Evolutionary conservation across 306 rosid genomes (phyloP), one percentile per base, ranked within the genome.

Genomic region (Geum urbanum): DNA sequence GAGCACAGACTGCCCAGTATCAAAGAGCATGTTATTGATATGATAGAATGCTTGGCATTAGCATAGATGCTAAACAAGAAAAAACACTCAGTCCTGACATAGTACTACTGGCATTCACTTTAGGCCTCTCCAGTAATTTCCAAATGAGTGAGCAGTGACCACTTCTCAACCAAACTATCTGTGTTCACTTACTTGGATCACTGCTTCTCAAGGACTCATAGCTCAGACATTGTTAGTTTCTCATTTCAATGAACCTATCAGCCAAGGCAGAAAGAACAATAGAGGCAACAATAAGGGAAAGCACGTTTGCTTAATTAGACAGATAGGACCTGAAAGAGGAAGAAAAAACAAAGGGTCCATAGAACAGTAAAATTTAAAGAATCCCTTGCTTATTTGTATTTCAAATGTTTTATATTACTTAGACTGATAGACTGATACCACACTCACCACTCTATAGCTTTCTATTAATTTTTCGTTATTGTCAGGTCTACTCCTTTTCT

Each of bases 1-100:
- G 15, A 32, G 55, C 50, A 43, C 9, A 53, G 54, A 43, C 56
- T 61, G 6, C 40, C 7, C 37, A 52, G 62, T 9, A 27, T 71
- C 63, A 54, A 66, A 50, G 48, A 73, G 47, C 73, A 67, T 59
- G 74, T 43, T 52, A 40, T 12, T 41, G 52, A 27, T 37, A 51
- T 44, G 52, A 27, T 35, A 19, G 13, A 52, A 15, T 50, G 27
- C 35, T 58, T 53, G 46, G 67, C 51, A 63, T 57, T 52, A 39
- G 41, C 51, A 54, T 8, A 9, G 37, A 67, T 67, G 51, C 39
- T 13, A 44, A 2, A 64, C 37, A 32, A 32, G 37, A 3, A 32
- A 27, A 46, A 63, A 10, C 43, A 53, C 52, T 39, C 43, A 5
- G 19, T 43, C 22, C 32, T 35, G 52, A 53, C 59, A 63, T 47